Evolutionary conservation across 352 stramenopile species (phyloP), one percentile per base, ranked within the genome.

Genomic region (Aphanomyces astaci): DNA sequence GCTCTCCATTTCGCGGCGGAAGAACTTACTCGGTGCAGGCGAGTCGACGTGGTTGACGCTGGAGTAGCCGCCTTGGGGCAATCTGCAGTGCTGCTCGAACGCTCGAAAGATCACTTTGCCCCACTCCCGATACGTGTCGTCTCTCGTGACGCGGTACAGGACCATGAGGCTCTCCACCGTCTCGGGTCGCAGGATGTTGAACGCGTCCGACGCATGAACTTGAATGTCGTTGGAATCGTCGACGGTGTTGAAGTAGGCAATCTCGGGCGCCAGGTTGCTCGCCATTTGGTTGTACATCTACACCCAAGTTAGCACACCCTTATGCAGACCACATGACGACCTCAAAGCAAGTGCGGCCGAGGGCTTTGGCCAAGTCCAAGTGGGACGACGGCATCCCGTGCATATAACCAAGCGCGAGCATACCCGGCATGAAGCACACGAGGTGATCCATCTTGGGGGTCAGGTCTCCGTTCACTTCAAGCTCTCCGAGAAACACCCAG

Each of bases 81-180:
- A 67, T n/a, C 72, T 78, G 43, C 80, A 90, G 59, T 97, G 77
- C 54, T 73, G 81, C 54, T 96, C 83, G n/a, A 97, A 88, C 10
- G 81, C 82, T 10, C 81, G 72, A 75, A 96, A 93, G 73, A 97
- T 96, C 25, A 77, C 65, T 39, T 87, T 90, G 0, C 87, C 92
- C 69, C 90, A 92, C 15, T 87, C 75, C 19, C 83, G 79, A 70
- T 97, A 97, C 49, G 88, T 94, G 3, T 83, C 77, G 54, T 97
- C 80, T 62, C 87, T 92, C 2, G 91, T 97, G 22, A 95, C 78
- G 15, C 89, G 87, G 72, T 96, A 96, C 27, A 97, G 71, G 45
- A 97, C 76, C 81, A 97, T 96, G 22, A 98, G 75, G 52, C 84
- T 96, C 76, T 98, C 92, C 32, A 96, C 84, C 2, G 87, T 96